Conservation (phyloP, 2,329 filamentous ascomycete species). For the Talaromyces sp. region DNA sequence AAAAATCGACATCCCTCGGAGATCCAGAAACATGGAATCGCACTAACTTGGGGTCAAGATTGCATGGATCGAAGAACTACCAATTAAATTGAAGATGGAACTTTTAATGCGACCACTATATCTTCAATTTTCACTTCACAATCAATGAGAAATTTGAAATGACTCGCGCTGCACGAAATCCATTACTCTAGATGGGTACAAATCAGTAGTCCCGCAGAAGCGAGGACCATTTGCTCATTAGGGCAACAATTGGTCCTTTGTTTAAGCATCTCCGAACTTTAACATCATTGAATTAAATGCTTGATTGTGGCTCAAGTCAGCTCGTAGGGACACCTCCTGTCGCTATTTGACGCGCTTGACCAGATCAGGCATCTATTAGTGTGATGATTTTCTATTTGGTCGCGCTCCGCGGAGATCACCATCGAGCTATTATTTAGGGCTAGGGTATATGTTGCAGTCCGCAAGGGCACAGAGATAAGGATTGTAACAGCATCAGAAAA, state of each 20-base stretch:
- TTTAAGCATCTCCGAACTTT: too few relatives aligned
- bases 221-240: neutral
- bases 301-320: neutral
- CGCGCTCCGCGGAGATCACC: constrained; percentile 9
- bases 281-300: neutral
- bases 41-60: neutral
- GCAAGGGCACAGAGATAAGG: neutral
- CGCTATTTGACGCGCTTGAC: neutral
- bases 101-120: neutral
- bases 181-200: neutral
- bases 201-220: neutral
- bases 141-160: neutral
- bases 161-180: neutral
- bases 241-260: too few relatives aligned
- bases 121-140: neutral
- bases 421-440: neutral
- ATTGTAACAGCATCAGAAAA: neutral
- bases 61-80: neutral
- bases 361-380: neutral
- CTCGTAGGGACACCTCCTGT: neutral
- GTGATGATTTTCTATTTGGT: neutral
- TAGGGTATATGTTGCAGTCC: neutral
- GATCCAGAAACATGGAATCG: constrained; percentile 5
- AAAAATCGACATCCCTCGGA: constrained; percentile 1
- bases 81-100: neutral